Evolutionary conservation across 2,329 filamentous ascomycete species (phyloP).

Genomic region (Aspergillus intermedius): DNA sequence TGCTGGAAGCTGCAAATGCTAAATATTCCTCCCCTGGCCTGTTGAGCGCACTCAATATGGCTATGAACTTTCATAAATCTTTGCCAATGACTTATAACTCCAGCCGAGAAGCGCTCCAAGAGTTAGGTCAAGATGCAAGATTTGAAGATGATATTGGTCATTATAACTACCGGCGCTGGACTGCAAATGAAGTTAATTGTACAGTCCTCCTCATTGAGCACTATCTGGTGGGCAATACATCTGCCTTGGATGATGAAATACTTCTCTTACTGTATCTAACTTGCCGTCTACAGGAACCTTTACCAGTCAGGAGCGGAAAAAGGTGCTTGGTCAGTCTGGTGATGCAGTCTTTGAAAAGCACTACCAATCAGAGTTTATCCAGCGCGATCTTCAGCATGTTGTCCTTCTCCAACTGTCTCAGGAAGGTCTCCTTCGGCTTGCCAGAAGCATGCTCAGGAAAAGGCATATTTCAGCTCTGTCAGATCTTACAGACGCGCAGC

Average conservation of each 20-base stretch:
- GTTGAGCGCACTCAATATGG: slow-evolving; percentile 16
- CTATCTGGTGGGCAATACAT: background rate
- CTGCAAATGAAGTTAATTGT: slow-evolving; percentile 24
- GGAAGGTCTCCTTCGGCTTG: slow-evolving; percentile 15
- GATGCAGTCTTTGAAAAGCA: slow-evolving; percentile 20
- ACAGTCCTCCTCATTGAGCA: slow-evolving; percentile 7
- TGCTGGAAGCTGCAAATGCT: slow-evolving; percentile 9
- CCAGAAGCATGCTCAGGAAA: slow-evolving; percentile 22
- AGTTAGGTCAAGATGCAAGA: slow-evolving; percentile 18
- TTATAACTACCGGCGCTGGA: slow-evolving; percentile 23
- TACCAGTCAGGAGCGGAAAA: slow-evolving; percentile 21
- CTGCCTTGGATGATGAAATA: background rate
- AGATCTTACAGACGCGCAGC: slow-evolving; percentile 15
- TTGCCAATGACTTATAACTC: slow-evolving; percentile 23
- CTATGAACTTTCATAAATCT: slow-evolving; percentile 17
- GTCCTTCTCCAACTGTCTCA: slow-evolving; percentile 20
- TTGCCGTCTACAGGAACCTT: slow-evolving; percentile 15
- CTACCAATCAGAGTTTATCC: slow-evolving; percentile 22
- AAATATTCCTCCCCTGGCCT: slow-evolving; percentile 17
- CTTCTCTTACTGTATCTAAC: slow-evolving; percentile 7
- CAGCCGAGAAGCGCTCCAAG: slow-evolving; percentile 16
- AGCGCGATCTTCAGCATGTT: slow-evolving; percentile 19
- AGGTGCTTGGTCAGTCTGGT: slow-evolving; percentile 20
- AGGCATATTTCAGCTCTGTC: slow-evolving; percentile 15
- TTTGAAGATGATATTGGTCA: slow-evolving; percentile 22